Evolutionary conservation across 1,284 basidiomycete species (phyloP).

Genomic region (Inonotus obliquus): DNA sequence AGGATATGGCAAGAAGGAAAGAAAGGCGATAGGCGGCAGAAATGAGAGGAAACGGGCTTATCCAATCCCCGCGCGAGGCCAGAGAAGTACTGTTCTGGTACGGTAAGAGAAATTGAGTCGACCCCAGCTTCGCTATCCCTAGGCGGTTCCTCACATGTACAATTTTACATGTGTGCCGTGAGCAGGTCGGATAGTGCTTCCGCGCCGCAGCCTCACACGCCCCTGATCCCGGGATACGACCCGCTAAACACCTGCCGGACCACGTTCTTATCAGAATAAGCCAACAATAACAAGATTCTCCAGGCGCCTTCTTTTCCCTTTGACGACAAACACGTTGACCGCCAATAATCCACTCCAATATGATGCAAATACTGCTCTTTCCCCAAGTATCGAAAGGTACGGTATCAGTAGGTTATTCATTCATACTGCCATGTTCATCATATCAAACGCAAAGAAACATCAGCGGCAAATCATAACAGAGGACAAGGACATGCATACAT

Average conservation of each 20-base stretch:
- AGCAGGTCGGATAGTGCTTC: not conserved
- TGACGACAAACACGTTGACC: not conserved
- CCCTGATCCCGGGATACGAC: not conserved
- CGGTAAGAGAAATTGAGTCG: not conserved
- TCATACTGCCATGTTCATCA: not conserved
- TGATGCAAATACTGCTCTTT: not conserved
- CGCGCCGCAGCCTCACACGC: not conserved
- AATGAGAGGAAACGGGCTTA: not conserved
- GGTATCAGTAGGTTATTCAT: not conserved
- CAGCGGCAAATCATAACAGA: not conserved
- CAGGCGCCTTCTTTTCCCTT: not conserved
- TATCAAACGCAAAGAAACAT: not conserved
- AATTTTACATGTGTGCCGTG: not conserved
- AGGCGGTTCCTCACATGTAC: not conserved
- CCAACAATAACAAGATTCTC: not conserved
- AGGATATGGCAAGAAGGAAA: not conserved
- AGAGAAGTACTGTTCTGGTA: not conserved
- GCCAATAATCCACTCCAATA: not conserved
- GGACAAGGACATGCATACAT: not conserved
- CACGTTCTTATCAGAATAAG: slow-evolving; percentile 2
- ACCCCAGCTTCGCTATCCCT: not conserved
- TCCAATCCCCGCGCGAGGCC: slow-evolving; percentile 6
- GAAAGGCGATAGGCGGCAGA: not conserved
- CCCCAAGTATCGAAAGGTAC: not conserved
- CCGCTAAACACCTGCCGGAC: not conserved